A percentile compares a stretch with the other conserved stretches of the same genome.
Conservation (phyloP, 768 basidiomycete species). For the Gautieria morchelliformis region DNA sequence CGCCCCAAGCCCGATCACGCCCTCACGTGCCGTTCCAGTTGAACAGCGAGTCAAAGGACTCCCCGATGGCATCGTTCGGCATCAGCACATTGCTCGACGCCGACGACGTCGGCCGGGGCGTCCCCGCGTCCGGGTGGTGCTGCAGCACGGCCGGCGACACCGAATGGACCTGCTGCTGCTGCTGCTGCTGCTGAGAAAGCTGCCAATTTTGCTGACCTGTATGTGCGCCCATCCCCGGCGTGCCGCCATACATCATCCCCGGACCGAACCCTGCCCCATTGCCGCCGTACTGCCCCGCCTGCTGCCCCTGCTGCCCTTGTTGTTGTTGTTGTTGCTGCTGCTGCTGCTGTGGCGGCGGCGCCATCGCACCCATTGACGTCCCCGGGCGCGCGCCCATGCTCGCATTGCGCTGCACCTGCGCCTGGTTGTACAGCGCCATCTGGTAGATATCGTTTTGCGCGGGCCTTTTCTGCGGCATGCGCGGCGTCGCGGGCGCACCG, state of each 20-base stretch:
- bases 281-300: conserved; percentile 21
- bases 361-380: conserved; percentile 18
- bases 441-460: conserved; percentile 20
- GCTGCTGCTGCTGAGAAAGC: not conserved
- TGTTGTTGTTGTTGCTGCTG: no score
- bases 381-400: conserved; percentile 7
- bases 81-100: conserved; percentile 1
- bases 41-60: conserved; percentile 6
- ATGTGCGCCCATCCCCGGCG: not conserved
- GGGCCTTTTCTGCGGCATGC: conserved; percentile 32
- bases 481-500: conserved; percentile 37
- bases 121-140: conserved; percentile 6
- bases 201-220: not conserved
- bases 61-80: not conserved
- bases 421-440: conserved; percentile 6
- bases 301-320: conserved; percentile 49
- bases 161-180: not conserved
- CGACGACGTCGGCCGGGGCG: conserved; percentile 2
- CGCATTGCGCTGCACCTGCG: conserved; percentile 9
- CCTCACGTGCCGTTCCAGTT: not conserved
- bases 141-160: conserved; percentile 6
- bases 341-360: conserved; percentile 49
- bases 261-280: conserved; percentile 3
- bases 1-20: not conserved
- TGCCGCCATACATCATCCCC: conserved; percentile 6